A percentile compares a stretch with the other conserved stretches of the same genome.
Evolutionary conservation across 768 basidiomycete species (phyloP).

Genomic region (Mycena rebaudengoi): DNA sequence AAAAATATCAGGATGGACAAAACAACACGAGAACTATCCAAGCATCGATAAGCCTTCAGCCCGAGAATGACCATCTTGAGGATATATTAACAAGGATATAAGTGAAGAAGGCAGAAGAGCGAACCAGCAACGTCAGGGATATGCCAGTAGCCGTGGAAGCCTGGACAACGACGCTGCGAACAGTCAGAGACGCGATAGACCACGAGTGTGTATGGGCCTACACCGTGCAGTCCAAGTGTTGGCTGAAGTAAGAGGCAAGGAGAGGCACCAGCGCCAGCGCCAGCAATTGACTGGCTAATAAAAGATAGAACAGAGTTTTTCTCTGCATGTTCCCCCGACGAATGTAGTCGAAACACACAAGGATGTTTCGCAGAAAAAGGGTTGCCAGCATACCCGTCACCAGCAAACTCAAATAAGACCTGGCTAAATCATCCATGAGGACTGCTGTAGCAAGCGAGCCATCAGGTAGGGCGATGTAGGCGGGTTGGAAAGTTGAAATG

Average conservation of each 20-base stretch:
- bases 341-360: slow-evolving; percentile 59
- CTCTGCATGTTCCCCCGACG: slow-evolving; percentile 63
- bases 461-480: slow-evolving; percentile 56
- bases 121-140: slow-evolving; percentile 53
- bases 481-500: slow-evolving; percentile 55
- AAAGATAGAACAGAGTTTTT: slow-evolving; percentile 64
- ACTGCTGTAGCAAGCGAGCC: slow-evolving; percentile 66
- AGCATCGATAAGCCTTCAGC: slow-evolving; percentile 71
- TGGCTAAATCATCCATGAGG: slow-evolving; percentile 54
- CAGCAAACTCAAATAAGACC: slow-evolving; percentile 49
- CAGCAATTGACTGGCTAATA: slow-evolving; percentile 64
- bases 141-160: slow-evolving; percentile 45
- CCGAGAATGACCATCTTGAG: slow-evolving; percentile 69
- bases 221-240: slow-evolving; percentile 53
- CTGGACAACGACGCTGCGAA: slow-evolving; percentile 45
- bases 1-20: slow-evolving; percentile 51
- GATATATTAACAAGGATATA: background rate
- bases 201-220: slow-evolving; percentile 43
- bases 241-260: slow-evolving; percentile 56
- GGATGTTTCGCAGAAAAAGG: slow-evolving; percentile 62
- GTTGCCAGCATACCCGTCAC: slow-evolving; percentile 57
- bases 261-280: slow-evolving; percentile 40
- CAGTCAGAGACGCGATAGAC: background rate
- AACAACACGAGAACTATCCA: slow-evolving; percentile 67
- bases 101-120: background rate